Base-by-base conservation (phyloP, 2,329 filamentous ascomycete genomes). In the Beauveria brongniartii region DNA sequence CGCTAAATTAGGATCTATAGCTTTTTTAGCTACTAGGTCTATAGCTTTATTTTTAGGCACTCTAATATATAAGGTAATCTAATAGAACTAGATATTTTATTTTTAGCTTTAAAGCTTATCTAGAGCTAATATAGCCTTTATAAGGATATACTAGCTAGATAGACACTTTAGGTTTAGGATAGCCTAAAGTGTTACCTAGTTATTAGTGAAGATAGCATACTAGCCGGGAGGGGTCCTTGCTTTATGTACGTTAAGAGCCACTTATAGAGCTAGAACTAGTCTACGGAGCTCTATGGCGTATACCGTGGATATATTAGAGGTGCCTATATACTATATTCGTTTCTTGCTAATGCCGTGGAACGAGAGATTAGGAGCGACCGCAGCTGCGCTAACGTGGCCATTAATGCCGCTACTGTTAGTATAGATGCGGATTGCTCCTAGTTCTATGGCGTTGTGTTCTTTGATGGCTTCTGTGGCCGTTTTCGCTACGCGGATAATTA, bases 161-260 rank as follows among this genome's bases (percentile, higher is more conserved):
- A 67, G 66, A 51, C 58, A 50, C 44, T 68, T 67, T 7, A 67
- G 69, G 50, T 69, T 67, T 37, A n/a, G 48, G 14, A 69, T 64
- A 16, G 68, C 69, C 59, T 67, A 64, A 28, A 72, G 70, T 28
- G 68, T 68, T 5, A 68, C 69, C 50, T 72, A 65, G 60, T 72
- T 73, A 58, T 71, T 65, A 18, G 68, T 71, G 54, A 71, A 72
- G 61, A 70, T 67, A 59, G 61, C 61, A 61, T 62, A 68, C 48
- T 63, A 65, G 53, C 65, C 63, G 44, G 64, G 58, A 30, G 30
- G 46, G 14, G 12, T 20, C 8, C 47, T 63, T 40, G 34, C 52
- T 48, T 58, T 40, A 16, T 66, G 46, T 44, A 65, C 51, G 24
- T 69, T 62, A 34, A 63, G 62, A 53, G 64, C 55, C 12, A 70